Evolutionary conservation across 1,284 basidiomycete genomes (phyloP).

Genomic region (Coriolopsis trogii): DNA sequence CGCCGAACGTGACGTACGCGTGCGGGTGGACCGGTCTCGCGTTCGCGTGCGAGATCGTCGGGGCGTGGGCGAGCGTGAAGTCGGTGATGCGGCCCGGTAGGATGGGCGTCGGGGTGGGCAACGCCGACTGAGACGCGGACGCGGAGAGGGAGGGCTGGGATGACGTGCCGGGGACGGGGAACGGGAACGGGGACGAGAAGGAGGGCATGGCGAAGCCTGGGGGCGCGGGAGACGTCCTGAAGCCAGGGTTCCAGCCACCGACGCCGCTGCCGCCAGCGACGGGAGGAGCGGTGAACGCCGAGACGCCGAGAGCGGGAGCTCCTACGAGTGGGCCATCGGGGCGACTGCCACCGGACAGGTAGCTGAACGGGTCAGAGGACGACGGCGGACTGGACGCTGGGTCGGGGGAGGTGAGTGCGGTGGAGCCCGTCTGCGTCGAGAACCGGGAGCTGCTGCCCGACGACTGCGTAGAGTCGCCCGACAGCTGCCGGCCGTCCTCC

Average conservation of each 20-base stretch:
- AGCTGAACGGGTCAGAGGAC: slow-evolving; percentile 28
- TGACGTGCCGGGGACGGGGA: too few species aligned
- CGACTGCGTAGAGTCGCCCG: slow-evolving; percentile 19
- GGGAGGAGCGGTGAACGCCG: slow-evolving; percentile 3
- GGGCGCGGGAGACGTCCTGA: background rate
- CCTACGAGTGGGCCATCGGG: background rate
- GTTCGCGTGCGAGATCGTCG: slow-evolving; percentile 1
- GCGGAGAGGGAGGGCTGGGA: too few species aligned
- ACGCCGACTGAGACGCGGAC: too few species aligned
- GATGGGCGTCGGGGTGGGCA: background rate
- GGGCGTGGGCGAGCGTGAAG: background rate
- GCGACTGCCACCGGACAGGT: slow-evolving; percentile 18
- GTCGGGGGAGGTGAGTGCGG: slow-evolving; percentile 12
- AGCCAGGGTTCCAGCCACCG: slow-evolving; percentile 12
- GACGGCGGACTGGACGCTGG: slow-evolving; percentile 5
- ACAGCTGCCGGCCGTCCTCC: slow-evolving; percentile 19
- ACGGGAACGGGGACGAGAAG: too few species aligned
- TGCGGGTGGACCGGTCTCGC: slow-evolving; percentile 62
- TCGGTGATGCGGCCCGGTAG: background rate
- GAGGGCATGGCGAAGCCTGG: slow-evolving; percentile 2
- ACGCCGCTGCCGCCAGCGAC: background rate
- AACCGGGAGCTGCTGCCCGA: slow-evolving; percentile 8
- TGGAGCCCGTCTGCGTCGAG: slow-evolving; percentile 5
- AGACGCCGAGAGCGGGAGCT: background rate
- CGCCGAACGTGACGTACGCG: slow-evolving; percentile 81